Conservation (phyloP, 768 basidiomycete genomes). For the Boletus speciosus region DNA sequence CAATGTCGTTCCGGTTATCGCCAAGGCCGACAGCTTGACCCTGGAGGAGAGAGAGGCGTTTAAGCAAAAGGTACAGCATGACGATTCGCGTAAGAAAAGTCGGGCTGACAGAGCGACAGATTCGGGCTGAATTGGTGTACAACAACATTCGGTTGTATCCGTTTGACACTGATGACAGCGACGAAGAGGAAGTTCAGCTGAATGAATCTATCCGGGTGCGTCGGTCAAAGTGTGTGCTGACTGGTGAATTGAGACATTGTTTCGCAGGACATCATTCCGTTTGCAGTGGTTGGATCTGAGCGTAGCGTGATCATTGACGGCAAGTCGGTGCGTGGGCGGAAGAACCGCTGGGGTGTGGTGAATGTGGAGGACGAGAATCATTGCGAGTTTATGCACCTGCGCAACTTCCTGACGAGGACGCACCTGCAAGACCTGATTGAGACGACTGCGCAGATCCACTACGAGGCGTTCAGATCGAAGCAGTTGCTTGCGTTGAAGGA, state of each 20-base stretch:
- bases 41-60: slow-evolving; percentile 89
- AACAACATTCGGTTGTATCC: slow-evolving; percentile 95
- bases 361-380: slow-evolving; percentile 96
- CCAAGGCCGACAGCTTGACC: slow-evolving; percentile 94
- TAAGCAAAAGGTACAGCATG: slow-evolving; percentile 73
- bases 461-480: slow-evolving; percentile 99
- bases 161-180: slow-evolving; percentile 94
- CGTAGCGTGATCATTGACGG: slow-evolving; percentile 93
- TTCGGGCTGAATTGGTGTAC: slow-evolving; percentile 87
- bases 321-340: slow-evolving; percentile 90
- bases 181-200: slow-evolving; percentile 86
- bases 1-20: slow-evolving; percentile 99
- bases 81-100: not conserved
- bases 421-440: slow-evolving; percentile 98
- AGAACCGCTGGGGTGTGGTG: slow-evolving; percentile 98
- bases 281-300: slow-evolving; percentile 97
- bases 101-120: slow-evolving; percentile 45
- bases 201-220: slow-evolving; percentile 88
- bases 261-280: slow-evolving; percentile 84
- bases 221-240: slow-evolving; percentile 2
- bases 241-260: not conserved
- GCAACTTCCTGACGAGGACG: slow-evolving; percentile 96
- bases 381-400: slow-evolving; percentile 96
- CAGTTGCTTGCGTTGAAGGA: slow-evolving; percentile 97
- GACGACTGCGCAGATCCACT: slow-evolving; percentile 98